Evolutionary conservation across 2,329 filamentous ascomycete genomes (phyloP).

Genomic region (Calonectria multiphialidica): DNA sequence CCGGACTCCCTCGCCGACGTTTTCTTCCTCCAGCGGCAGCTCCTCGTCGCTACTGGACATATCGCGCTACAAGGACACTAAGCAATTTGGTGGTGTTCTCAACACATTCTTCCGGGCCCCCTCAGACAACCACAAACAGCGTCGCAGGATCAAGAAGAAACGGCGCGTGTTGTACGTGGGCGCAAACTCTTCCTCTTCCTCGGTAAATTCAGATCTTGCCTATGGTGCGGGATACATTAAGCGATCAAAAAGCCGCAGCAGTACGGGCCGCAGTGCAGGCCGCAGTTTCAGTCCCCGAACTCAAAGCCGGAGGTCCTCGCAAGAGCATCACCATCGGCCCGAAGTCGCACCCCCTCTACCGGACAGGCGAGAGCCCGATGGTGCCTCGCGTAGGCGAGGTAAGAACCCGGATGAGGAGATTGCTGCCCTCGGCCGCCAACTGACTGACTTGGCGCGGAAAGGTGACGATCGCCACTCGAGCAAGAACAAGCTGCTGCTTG

Average conservation of each 20-base stretch:
- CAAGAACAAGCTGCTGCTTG: constrained; percentile 40
- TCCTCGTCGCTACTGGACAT: constrained; percentile 75
- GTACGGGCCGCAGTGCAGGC: background rate
- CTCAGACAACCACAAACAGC: constrained; percentile 63
- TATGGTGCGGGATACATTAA: constrained; percentile 73
- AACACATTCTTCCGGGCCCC: constrained; percentile 73
- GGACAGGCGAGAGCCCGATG: constrained; percentile 19
- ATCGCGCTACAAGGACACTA: constrained; percentile 63
- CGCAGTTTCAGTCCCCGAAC: constrained; percentile 39
- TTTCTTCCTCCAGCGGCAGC: constrained; percentile 62
- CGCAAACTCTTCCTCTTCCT: constrained; percentile 73
- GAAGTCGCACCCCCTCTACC: constrained; percentile 31
- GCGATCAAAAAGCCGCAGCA: constrained; percentile 44
- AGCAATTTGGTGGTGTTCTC: constrained; percentile 67
- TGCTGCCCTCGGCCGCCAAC: constrained; percentile 64
- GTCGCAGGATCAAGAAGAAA: constrained; percentile 56
- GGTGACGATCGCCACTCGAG: constrained; percentile 58
- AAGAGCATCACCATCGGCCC: constrained; percentile 29
- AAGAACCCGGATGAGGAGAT: constrained; percentile 69
- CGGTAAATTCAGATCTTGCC: constrained; percentile 75
- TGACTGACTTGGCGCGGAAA: constrained; percentile 64
- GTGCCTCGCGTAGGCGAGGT: constrained; percentile 27
- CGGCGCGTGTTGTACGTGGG: constrained; percentile 68
- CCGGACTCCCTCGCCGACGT: constrained; percentile 50
- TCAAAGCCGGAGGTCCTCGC: constrained; percentile 35